A percentile compares a stretch with the other conserved stretches of the same genome.
phyloP scores from a whole-genome alignment of 148 eudicot genomes.

The Vaccinium darrowii region DNA sequence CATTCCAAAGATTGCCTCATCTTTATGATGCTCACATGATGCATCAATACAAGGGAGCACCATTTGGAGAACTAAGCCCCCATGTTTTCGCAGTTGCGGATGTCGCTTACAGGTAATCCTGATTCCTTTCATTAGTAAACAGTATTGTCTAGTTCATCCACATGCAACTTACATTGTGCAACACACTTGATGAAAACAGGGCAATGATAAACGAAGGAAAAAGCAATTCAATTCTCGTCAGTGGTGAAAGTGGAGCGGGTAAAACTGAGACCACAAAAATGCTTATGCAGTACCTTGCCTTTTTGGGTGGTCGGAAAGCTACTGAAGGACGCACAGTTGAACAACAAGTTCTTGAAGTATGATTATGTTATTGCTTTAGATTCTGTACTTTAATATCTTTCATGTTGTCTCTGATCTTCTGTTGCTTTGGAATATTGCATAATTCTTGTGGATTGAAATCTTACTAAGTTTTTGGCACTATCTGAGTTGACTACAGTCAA shows the following conservation, averaged over 20 bases:
- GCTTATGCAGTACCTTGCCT: slow-evolving; percentile 98
- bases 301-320: slow-evolving; percentile 84
- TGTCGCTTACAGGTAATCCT: slow-evolving; percentile 77
- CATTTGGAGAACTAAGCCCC: slow-evolving; percentile 90
- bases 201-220: slow-evolving; percentile 90
- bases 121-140: slow-evolving; percentile 13
- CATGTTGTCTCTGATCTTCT: not conserved
- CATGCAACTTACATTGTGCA: not conserved
- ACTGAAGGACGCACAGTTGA: slow-evolving; percentile 98
- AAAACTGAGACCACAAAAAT: slow-evolving; percentile 98
- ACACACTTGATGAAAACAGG: slow-evolving; percentile 42
- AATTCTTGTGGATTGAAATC: not conserved
- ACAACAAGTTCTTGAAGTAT: slow-evolving; percentile 98
- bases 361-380: slow-evolving; percentile 12
- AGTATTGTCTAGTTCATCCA: not conserved
- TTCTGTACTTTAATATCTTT: slow-evolving; percentile 5
- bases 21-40: slow-evolving; percentile 89
- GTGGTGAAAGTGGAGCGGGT: slow-evolving; percentile 98
- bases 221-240: slow-evolving; percentile 91
- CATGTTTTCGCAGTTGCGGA: slow-evolving; percentile 99
- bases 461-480: slow-evolving; percentile 8
- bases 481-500: slow-evolving; percentile 68
- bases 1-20: slow-evolving; percentile 94
- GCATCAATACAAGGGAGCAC: slow-evolving; percentile 98
- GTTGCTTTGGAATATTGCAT: not conserved